Conservation (phyloP, 345 rosid species). For the Chamaenerion angustifolium region DNA sequence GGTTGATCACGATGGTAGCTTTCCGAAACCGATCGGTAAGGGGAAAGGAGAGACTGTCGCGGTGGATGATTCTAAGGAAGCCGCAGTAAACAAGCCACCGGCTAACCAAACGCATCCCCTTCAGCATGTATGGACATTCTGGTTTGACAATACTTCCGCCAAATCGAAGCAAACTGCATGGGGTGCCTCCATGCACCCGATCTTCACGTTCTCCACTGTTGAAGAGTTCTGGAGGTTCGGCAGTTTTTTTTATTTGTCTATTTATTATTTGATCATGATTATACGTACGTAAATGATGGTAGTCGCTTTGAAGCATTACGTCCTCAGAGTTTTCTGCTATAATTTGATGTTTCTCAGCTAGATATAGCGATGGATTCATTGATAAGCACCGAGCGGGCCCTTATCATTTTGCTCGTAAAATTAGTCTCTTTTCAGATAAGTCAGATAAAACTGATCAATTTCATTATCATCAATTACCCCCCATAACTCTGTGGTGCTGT, state of each 20-base stretch:
- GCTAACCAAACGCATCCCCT: slow-evolving; percentile 10
- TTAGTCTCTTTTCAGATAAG: too few species aligned
- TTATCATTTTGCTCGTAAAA: too few species aligned
- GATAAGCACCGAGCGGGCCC: too few species aligned
- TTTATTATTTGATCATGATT: neutral
- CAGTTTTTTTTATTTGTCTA: neutral
- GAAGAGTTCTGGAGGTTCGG: slow-evolving; percentile 79
- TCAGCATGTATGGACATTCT: slow-evolving; percentile 83
- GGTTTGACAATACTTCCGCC: slow-evolving; percentile 62
- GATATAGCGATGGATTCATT: too few species aligned
- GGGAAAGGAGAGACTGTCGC: slow-evolving; percentile 5
- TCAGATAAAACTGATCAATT: too few species aligned
- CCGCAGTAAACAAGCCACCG: slow-evolving; percentile 2
- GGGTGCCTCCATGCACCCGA: slow-evolving; percentile 66
- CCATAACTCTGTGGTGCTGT: too few species aligned
- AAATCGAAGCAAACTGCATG: slow-evolving; percentile 46
- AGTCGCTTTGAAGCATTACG: neutral
- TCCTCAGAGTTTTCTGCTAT: too few species aligned
- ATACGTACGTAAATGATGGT: neutral
- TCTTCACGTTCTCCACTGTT: slow-evolving; percentile 54
- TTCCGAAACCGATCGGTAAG: neutral
- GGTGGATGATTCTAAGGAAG: slow-evolving; percentile 1
- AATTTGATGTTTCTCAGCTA: too few species aligned
- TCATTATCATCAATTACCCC: too few species aligned
- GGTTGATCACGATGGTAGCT: neutral